Conservation (phyloP, 2,329 filamentous ascomycete species). For the Didymella arachidicola region DNA sequence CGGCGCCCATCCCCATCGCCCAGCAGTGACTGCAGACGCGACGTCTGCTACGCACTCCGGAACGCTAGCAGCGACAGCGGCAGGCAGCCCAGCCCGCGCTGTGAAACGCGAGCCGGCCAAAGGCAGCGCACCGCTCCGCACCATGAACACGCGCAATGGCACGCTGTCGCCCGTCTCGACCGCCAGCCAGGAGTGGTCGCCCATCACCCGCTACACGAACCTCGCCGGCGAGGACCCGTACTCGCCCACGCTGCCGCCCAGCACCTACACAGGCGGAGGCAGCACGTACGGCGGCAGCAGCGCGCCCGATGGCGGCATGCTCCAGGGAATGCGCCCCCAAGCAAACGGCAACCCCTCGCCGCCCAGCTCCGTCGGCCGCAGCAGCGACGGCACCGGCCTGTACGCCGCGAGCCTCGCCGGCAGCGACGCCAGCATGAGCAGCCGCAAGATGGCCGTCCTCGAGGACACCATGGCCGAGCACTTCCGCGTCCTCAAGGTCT, state of each 20-base stretch:
- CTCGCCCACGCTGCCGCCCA: slow-evolving; percentile 48
- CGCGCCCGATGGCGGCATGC: slow-evolving; percentile 55
- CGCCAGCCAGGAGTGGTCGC: slow-evolving; percentile 53
- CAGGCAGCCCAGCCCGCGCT: slow-evolving; percentile 30
- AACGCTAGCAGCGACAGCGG: slow-evolving; percentile 31
- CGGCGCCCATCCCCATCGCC: slow-evolving; percentile 2
- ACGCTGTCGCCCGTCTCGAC: slow-evolving; percentile 52
- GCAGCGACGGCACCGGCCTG: slow-evolving; percentile 78
- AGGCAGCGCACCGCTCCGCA: slow-evolving; percentile 1
- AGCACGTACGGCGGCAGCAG: slow-evolving; percentile 47
- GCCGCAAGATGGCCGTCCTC: slow-evolving; percentile 63
- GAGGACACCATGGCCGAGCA: slow-evolving; percentile 81
- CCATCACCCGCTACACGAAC: slow-evolving; percentile 50
- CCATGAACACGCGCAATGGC: slow-evolving; percentile 51
- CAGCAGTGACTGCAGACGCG: slow-evolving; percentile 1
- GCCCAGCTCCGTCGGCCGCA: slow-evolving; percentile 84
- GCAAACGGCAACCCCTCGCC: slow-evolving; percentile 73
- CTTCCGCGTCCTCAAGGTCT: slow-evolving; percentile 79
- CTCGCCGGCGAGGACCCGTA: slow-evolving; percentile 49
- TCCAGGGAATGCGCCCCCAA: slow-evolving; percentile 61
- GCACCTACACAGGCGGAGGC: slow-evolving; percentile 45
- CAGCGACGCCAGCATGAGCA: slow-evolving; percentile 66
- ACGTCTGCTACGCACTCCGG: slow-evolving; percentile 1
- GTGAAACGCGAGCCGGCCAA: slow-evolving; percentile 28
- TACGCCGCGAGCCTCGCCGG: slow-evolving; percentile 59